phyloP scores from a whole-genome alignment of 1,139 yeast genomes.

The Blastobotrys indianensis region DNA sequence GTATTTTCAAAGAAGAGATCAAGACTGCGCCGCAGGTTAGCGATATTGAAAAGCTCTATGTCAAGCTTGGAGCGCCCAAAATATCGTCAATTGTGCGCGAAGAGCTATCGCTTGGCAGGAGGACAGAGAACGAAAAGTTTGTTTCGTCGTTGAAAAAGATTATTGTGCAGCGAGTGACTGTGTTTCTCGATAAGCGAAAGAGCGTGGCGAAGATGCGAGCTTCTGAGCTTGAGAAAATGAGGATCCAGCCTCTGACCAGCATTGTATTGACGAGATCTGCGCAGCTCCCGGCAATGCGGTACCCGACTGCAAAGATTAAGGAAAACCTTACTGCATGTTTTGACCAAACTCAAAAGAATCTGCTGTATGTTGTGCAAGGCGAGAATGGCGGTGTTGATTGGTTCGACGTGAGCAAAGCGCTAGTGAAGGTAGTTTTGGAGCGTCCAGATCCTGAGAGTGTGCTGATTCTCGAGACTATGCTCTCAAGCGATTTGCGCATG shows the following conservation, averaged over 20 bases:
- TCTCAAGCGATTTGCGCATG: constrained; percentile 29
- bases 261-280: constrained; percentile 28
- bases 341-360: constrained; percentile 12
- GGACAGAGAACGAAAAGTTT: constrained; percentile 10
- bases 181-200: constrained; percentile 31
- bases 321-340: constrained; percentile 23
- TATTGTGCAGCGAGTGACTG: constrained; percentile 28
- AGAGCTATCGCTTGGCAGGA: constrained; percentile 20
- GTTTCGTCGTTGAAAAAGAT: constrained; percentile 14
- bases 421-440: constrained; percentile 27
- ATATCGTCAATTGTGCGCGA: constrained; percentile 27
- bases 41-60: constrained; percentile 32
- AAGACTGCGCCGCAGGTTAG: constrained; percentile 35
- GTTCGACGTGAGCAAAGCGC: constrained; percentile 36
- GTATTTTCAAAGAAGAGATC: constrained; percentile 32
- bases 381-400: constrained; percentile 27
- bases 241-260: constrained; percentile 24
- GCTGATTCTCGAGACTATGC: constrained; percentile 35
- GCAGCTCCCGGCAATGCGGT: constrained; percentile 15
- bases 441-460: constrained; percentile 37
- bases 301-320: constrained; percentile 10
- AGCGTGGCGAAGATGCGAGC: constrained; percentile 12
- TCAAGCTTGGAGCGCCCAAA: constrained; percentile 26
- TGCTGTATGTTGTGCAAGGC: constrained; percentile 19
- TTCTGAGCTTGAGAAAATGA: constrained; percentile 18